Base-by-base conservation (phyloP, 2,329 filamentous ascomycete species). In the Aspergillus sojae region DNA sequence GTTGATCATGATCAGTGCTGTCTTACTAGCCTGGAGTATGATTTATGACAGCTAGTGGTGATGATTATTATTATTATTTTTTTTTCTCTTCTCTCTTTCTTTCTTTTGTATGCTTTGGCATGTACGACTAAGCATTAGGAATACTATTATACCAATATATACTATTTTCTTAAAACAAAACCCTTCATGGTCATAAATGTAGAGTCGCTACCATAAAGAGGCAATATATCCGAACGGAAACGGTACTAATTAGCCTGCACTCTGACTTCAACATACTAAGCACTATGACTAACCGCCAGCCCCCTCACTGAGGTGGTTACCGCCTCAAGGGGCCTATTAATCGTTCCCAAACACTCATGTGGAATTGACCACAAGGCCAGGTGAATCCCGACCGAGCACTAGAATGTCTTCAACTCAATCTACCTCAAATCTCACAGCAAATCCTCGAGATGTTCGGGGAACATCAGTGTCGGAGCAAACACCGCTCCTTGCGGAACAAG, bases 381-480 rank as follows among this genome's bases (percentile, higher is more conserved):
- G 43, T 26, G 12, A 23, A 28, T 16, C 23, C 12, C 21, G 28
- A 48, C 21, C 21, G 45, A 14, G 23, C 23, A 26, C 11, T 48
- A 48, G 23, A 9, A 70, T 70, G 67, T 57, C 50, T 48, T 48
- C 58, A 14, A 61, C 57, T 53, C 60, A 62, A 23, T 50, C 54
- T 36, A 41, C 19, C 16, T 62, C 68, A 1, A 36, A 45, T 11
- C 46, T 23, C 7, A 50, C 58, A 60, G 41, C 62, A 11, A 52
- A 59, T 52, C 26, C 61, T n/a, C 34, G 16, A 32, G 16, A 34
- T 53, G 14, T 41, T 28, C 60, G 53, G 34, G 53, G 21, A n/a
- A 53, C 41, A 36, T 66, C 64, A 14, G 64, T 67, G 23, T 72
- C 73, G n/a, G 75, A 77, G 63, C 70, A 74, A 57, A 77, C 75